phyloP scores from a whole-genome alignment of 331 rosid species.

The Erythrophleum ivorense region DNA sequence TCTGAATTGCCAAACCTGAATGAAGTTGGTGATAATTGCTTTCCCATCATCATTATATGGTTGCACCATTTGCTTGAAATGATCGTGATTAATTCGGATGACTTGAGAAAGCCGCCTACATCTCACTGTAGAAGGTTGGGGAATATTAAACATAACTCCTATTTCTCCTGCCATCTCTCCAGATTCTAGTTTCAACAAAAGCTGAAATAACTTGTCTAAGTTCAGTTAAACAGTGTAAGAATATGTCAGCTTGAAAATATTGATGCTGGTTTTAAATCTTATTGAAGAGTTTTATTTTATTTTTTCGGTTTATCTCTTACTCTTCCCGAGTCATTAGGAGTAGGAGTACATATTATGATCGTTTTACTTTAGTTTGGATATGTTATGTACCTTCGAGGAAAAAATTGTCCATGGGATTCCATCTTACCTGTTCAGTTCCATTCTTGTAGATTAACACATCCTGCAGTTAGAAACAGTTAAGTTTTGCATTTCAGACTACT shows the following conservation, averaged over 20 bases:
- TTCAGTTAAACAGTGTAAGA: conserved; percentile 37
- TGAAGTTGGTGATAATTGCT: conserved; percentile 64
- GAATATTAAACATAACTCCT: conserved; percentile 75
- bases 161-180: conserved; percentile 81
- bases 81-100: conserved; percentile 68
- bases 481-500: conserved; percentile 25
- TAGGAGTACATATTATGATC: conserved; percentile 21
- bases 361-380: conserved; percentile 27
- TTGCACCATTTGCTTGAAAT: conserved; percentile 79
- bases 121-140: conserved; percentile 88
- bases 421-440: conserved; percentile 80
- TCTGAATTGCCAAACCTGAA: conserved; percentile 59
- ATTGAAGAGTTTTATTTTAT: background rate
- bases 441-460: conserved; percentile 68
- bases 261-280: conserved; percentile 26
- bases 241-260: conserved; percentile 19
- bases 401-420: conserved; percentile 31
- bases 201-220: conserved; percentile 51
- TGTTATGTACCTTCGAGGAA: conserved; percentile 8
- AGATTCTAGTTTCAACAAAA: conserved; percentile 65
- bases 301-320: background rate
- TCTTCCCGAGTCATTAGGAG: conserved; percentile 7
- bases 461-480: conserved; percentile 59
- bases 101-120: conserved; percentile 81
- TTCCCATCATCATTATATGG: conserved; percentile 69